Conservation (phyloP, 768 basidiomycete genomes). For the Boletus tylopilopsis region DNA sequence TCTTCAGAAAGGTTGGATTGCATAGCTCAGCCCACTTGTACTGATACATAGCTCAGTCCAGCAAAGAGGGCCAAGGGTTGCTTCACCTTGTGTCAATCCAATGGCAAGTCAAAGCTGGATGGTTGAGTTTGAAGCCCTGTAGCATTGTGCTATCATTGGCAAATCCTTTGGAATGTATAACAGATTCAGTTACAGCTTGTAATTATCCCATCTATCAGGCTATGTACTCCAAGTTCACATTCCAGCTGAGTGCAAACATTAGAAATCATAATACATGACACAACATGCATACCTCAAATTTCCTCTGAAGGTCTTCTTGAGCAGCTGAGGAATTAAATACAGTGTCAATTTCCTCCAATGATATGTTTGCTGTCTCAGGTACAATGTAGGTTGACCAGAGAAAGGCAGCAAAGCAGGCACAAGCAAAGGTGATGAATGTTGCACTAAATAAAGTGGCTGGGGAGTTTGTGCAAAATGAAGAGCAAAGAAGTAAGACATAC, state of each 20-base stretch:
- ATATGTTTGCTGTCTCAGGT: constrained; percentile 75
- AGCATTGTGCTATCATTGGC: too few relatives aligned
- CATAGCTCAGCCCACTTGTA: too few relatives aligned
- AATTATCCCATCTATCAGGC: constrained; percentile 40
- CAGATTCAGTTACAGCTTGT: constrained; percentile 14
- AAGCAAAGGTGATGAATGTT: constrained; percentile 67
- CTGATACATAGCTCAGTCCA: too few relatives aligned
- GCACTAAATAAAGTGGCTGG: constrained; percentile 35
- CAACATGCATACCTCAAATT: constrained; percentile 43
- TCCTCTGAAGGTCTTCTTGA: constrained; percentile 47
- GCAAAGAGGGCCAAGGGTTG: too few relatives aligned
- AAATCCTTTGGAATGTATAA: too few relatives aligned
- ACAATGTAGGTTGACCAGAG: constrained; percentile 67
- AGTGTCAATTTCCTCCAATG: constrained; percentile 72
- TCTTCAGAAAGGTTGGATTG: too few relatives aligned
- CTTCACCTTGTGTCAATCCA: too few relatives aligned
- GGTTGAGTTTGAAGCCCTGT: too few relatives aligned
- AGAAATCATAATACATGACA: neutral
- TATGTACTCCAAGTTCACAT: constrained; percentile 48
- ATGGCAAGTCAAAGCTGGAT: too few relatives aligned
- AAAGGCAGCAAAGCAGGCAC: constrained; percentile 62
- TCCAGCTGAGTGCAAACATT: constrained; percentile 45
- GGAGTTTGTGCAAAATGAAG: neutral
- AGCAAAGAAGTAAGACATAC: constrained; percentile 31
- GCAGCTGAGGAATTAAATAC: constrained; percentile 62